Evolutionary conservation across 2,329 filamentous ascomycete genomes (phyloP).

Genomic region (Penicillium sp.): DNA sequence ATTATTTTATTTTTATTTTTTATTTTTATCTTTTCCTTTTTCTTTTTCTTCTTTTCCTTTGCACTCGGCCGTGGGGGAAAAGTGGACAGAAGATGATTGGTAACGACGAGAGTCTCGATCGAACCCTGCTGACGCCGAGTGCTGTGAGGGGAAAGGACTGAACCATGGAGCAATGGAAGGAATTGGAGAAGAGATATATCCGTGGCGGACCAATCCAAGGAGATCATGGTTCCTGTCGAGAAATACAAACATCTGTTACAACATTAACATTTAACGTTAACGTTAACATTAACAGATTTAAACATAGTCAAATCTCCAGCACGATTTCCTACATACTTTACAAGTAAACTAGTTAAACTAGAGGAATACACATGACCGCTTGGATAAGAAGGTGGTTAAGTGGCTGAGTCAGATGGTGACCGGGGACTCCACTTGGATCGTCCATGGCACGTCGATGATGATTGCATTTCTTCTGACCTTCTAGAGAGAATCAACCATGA

Average conservation of each 20-base stretch:
- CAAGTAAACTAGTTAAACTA: no score
- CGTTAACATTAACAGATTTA: not conserved
- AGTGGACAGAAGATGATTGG: not conserved
- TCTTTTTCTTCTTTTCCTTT: not conserved
- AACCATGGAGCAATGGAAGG: not conserved
- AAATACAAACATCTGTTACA: not conserved
- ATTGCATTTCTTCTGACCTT: conserved; percentile 10
- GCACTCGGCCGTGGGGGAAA: not conserved
- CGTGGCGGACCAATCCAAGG: not conserved
- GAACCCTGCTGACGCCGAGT: conserved; percentile 9
- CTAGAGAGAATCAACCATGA: not conserved
- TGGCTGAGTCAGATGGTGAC: conserved; percentile 6
- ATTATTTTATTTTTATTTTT: not conserved
- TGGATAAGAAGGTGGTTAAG: not conserved
- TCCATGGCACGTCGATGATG: conserved; percentile 23
- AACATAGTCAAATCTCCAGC: not conserved
- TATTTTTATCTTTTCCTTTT: not conserved
- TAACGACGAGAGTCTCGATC: conserved; percentile 1
- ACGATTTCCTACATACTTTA: no score
- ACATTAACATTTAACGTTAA: not conserved
- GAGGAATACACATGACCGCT: no score
- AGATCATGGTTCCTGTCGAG: not conserved
- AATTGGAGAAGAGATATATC: not conserved
- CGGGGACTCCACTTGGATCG: conserved; percentile 14
- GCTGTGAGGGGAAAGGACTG: conserved; percentile 1